Conservation (phyloP, 1,284 basidiomycete species). For the Trichosporon faecale region DNA sequence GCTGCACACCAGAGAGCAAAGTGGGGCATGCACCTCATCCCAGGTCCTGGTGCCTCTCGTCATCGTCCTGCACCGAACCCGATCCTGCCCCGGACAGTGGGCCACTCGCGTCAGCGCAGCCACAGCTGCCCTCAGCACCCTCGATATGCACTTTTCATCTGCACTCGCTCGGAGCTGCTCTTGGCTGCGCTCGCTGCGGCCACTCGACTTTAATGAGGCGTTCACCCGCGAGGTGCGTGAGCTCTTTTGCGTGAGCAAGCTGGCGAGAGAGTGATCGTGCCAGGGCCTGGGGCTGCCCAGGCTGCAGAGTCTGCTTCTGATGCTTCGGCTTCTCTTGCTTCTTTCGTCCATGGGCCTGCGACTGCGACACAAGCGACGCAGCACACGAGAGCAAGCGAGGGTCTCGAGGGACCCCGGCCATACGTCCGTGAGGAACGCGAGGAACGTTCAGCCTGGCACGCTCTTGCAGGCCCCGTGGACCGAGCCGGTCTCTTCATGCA, state of each 20-base stretch:
- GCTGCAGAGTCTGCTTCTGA: neutral
- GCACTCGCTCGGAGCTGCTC: neutral
- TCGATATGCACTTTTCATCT: neutral
- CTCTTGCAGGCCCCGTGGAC: too few relatives aligned
- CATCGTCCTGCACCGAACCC: neutral
- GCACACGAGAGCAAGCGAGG: neutral
- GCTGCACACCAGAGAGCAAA: neutral
- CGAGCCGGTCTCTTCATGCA: neutral
- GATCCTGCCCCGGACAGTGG: neutral
- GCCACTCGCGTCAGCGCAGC: neutral
- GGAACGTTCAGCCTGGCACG: neutral
- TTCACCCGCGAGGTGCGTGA: neutral
- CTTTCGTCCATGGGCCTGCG: neutral
- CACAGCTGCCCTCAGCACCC: too few relatives aligned
- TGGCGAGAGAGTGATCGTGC: neutral
- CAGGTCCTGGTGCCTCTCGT: neutral
- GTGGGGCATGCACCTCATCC: neutral
- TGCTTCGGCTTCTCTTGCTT: constrained; percentile 6
- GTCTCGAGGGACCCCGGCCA: too few relatives aligned
- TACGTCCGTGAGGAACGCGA: neutral
- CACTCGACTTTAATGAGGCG: neutral
- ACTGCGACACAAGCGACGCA: neutral
- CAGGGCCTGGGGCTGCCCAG: neutral
- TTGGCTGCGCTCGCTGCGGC: neutral
- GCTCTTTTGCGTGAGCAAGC: neutral